A percentile compares a stretch with the other conserved stretches of the same genome.
Conservation (phyloP, 2,329 filamentous ascomycete species). For the Hypoxylon sp. region DNA sequence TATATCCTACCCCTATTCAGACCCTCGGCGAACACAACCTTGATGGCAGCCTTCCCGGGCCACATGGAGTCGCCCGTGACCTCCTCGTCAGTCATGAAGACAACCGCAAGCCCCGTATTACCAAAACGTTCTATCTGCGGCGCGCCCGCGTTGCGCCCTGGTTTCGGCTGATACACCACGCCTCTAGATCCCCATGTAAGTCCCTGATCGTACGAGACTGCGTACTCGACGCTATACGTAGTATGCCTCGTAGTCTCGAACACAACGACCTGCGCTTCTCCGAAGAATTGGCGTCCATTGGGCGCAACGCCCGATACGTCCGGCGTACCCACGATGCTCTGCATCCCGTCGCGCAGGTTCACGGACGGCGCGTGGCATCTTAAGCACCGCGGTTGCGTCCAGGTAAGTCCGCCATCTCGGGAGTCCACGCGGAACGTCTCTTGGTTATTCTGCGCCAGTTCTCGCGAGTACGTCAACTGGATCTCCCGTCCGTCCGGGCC, state of each 20-base stretch:
- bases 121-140: conserved; percentile 60
- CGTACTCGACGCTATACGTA: conserved; percentile 60
- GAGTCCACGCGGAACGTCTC: conserved; percentile 63
- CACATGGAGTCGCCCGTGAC: conserved; percentile 51
- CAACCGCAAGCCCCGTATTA: conserved; percentile 56
- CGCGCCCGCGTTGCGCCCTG: conserved; percentile 58
- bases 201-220: conserved; percentile 61
- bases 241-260: conserved; percentile 60
- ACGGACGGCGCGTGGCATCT: conserved; percentile 55
- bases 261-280: conserved; percentile 59
- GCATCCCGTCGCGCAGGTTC: conserved; percentile 60
- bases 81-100: conserved; percentile 64
- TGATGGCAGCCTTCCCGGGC: conserved; percentile 58
- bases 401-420: conserved; percentile 58
- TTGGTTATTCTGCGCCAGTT: conserved; percentile 61
- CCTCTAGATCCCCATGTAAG: conserved; percentile 57
- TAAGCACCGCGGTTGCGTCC: conserved; percentile 58
- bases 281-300: conserved; percentile 40
- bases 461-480: conserved; percentile 62
- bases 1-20: conserved; percentile 52
- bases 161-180: conserved; percentile 56
- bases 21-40: conserved; percentile 56
- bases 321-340: conserved; percentile 55
- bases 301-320: conserved; percentile 49
- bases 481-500: conserved; percentile 52